These are phyloP conservation scores for Diplotaxis tenuifolia DNA, from an alignment of 345 rosid genomes.

Conservation along the genomic window DNA sequence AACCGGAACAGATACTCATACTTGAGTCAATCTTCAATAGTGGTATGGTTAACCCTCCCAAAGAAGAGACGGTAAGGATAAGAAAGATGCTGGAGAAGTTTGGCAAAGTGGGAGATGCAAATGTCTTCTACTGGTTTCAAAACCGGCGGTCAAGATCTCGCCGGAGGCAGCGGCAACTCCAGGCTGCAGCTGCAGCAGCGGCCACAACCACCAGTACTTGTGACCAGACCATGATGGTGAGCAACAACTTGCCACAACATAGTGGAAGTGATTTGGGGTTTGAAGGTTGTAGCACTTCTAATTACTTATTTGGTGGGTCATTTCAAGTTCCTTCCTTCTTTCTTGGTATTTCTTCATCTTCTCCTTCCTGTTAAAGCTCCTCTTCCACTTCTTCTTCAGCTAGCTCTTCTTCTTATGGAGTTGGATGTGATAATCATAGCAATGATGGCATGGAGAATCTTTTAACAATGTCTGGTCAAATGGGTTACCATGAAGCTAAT, in stretches of 20 bases:
- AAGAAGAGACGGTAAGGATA: constrained; percentile 90
- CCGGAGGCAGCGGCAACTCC: constrained; percentile 88
- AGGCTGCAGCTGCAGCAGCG: constrained; percentile 56
- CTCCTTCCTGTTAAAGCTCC: constrained; percentile 38
- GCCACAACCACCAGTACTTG: constrained; percentile 20
- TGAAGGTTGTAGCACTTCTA: constrained; percentile 27
- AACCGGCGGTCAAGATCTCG: constrained; percentile 95
- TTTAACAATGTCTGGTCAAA: constrained; percentile 51
- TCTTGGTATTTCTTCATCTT: constrained; percentile 24
- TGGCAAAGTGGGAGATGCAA: constrained; percentile 91
- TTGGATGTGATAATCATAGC: constrained; percentile 31
- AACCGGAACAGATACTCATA: constrained; percentile 96
- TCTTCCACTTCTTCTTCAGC: constrained; percentile 41
- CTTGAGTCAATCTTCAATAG: constrained; percentile 98
- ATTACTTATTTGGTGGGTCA: constrained; percentile 35
- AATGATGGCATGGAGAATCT: constrained; percentile 47
- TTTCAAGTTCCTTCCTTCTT: constrained; percentile 33
- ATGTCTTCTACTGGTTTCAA: constrained; percentile 99
- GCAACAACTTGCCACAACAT: constrained; percentile 37
- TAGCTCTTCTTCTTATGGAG: constrained; percentile 55
- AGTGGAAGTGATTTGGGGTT: constrained; percentile 39
- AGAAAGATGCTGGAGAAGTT: constrained; percentile 87
- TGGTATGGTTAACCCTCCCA: constrained; percentile 97
- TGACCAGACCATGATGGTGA: constrained; percentile 36
- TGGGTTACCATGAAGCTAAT: constrained; percentile 63